These are phyloP conservation scores for Neofusicoccum cordaticola DNA, from an alignment of 2,329 filamentous ascomycete species.

Conservation along the genomic window DNA sequence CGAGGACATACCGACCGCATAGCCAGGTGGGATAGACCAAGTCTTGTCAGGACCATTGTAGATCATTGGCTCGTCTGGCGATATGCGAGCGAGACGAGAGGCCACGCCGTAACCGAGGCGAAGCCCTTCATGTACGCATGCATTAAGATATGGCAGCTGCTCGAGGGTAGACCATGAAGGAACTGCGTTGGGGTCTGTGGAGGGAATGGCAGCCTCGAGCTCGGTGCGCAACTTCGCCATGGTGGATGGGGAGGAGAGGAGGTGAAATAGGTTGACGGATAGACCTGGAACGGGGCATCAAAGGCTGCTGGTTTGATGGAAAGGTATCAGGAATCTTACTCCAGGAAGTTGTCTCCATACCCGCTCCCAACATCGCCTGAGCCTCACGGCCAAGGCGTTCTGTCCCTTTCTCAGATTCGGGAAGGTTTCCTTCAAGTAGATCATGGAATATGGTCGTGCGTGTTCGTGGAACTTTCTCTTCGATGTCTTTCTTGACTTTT, in stretches of 20 bases:
- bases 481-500: constrained; percentile 1
- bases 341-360: not conserved
- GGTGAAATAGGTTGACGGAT: constrained; percentile 33
- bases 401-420: constrained; percentile 12
- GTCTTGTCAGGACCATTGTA: constrained; percentile 6
- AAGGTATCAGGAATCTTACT: not conserved
- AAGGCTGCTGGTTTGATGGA: no score
- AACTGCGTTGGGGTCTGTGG: not conserved
- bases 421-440: constrained; percentile 12
- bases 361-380: constrained; percentile 17
- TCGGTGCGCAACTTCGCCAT: constrained; percentile 35
- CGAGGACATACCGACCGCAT: constrained; percentile 14
- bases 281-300: constrained; percentile 24
- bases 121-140: constrained; percentile 21
- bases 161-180: not conserved
- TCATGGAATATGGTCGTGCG: constrained; percentile 18
- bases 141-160: constrained; percentile 21
- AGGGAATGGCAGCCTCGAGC: constrained; percentile 23
- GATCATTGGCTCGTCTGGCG: constrained; percentile 16
- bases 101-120: constrained; percentile 18
- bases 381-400: constrained; percentile 17
- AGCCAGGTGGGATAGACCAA: constrained; percentile 16
- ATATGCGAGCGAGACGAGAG: constrained; percentile 21
- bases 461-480: not conserved
- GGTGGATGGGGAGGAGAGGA: constrained; percentile 33